Percentiles rank a stretch among this genome's conserved stretches.
phyloP scores from a whole-genome alignment of 2,329 filamentous ascomycete species.

The Cercospora brassicicola region DNA sequence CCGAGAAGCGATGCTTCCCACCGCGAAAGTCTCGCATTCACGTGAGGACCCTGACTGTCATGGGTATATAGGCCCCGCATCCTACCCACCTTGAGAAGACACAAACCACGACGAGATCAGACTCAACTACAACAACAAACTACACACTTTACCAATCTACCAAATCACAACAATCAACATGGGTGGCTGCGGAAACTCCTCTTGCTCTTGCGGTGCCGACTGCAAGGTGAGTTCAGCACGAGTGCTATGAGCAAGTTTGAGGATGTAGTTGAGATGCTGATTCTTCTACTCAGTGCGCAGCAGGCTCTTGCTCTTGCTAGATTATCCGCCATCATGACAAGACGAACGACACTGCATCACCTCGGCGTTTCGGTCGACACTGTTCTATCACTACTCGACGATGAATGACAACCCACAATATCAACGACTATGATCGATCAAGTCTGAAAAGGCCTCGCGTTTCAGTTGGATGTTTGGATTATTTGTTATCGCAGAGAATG shows the following conservation, averaged over 20 bases:
- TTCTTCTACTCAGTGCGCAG: constrained; percentile 23
- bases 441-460: background rate
- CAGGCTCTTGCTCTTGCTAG: constrained; percentile 35
- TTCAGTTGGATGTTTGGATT: background rate
- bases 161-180: constrained; percentile 29
- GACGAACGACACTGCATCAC: constrained; percentile 9
- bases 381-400: background rate
- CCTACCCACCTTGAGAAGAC: constrained; percentile 3
- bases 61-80: constrained; percentile 8
- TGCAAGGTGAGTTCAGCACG: constrained; percentile 10
- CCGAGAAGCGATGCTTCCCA: background rate
- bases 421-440: background rate
- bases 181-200: constrained; percentile 39
- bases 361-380: constrained; percentile 7
- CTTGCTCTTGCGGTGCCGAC: constrained; percentile 37
- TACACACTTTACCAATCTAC: background rate
- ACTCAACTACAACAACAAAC: background rate
- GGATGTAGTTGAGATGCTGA: background rate
- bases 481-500: background rate
- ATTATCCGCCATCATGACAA: constrained; percentile 3
- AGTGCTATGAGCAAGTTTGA: background rate
- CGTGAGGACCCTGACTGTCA: background rate
- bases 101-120: constrained; percentile 8
- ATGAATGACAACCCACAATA: background rate
- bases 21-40: background rate